Evolutionary conservation across 2,329 filamentous ascomycete genomes (phyloP).

Genomic region (Bretziella fagacearum): DNA sequence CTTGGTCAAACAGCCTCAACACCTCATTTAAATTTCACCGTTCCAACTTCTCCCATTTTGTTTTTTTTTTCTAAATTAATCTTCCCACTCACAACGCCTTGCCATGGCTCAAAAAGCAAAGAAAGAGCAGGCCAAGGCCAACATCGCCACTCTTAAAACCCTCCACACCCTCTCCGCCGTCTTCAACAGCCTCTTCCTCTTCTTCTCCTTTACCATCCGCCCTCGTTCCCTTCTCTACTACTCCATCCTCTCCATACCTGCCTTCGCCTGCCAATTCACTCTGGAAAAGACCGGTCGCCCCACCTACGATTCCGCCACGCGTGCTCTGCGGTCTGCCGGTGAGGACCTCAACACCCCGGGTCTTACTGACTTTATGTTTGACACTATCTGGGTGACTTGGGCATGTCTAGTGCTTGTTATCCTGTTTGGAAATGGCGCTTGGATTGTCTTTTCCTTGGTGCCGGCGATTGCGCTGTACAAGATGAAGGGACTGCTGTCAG

Average conservation of each 20-base stretch:
- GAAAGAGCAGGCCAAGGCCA: conserved; percentile 57
- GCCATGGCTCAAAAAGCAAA: conserved; percentile 46
- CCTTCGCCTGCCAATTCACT: conserved; percentile 64
- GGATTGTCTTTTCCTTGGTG: conserved; percentile 37
- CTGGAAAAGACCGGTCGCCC: conserved; percentile 76
- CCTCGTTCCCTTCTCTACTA: conserved; percentile 53
- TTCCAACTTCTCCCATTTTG: neutral
- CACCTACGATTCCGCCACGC: conserved; percentile 44
- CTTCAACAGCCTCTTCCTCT: conserved; percentile 58
- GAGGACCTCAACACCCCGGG: conserved; percentile 80
- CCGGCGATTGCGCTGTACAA: conserved; percentile 40
- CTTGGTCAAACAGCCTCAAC: neutral
- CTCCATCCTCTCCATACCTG: conserved; percentile 53
- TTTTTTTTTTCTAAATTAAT: neutral
- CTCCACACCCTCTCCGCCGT: conserved; percentile 61
- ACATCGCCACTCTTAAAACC: conserved; percentile 58
- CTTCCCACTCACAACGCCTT: neutral
- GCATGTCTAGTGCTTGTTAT: conserved; percentile 54
- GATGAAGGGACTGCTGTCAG: conserved; percentile 35
- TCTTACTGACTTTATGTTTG: conserved; percentile 96
- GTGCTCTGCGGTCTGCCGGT: conserved; percentile 55
- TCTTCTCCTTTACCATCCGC: conserved; percentile 50
- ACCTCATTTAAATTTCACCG: neutral
- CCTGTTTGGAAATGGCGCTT: conserved; percentile 63
- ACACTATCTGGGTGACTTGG: conserved; percentile 91